These are phyloP conservation scores for Puccinia sorghi DNA, from an alignment of 1,284 basidiomycete species.

Conservation along the genomic window DNA sequence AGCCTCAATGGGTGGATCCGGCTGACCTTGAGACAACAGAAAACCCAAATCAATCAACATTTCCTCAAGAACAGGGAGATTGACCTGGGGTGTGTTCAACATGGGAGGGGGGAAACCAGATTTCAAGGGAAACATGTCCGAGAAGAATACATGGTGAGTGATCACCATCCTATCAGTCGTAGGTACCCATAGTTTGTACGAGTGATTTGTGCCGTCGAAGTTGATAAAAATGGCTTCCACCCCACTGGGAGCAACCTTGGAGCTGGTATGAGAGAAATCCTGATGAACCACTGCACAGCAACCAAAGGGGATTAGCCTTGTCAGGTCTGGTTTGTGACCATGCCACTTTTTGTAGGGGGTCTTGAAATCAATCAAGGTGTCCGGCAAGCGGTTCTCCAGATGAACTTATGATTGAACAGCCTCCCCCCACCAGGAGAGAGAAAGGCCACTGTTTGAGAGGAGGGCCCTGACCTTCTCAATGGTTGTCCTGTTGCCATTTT, in stretches of 20 bases:
- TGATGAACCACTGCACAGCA: neutral
- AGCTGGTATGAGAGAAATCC: neutral
- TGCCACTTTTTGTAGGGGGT: neutral
- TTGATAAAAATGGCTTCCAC: neutral
- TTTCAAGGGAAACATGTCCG: too few species aligned
- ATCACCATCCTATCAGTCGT: neutral
- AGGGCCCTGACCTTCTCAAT: conserved; percentile 3
- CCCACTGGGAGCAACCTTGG: conserved; percentile 2
- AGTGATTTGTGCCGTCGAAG: neutral
- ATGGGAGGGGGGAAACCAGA: too few species aligned
- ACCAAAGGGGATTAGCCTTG: neutral
- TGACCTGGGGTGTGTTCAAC: neutral
- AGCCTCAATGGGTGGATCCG: neutral
- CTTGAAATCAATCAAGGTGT: neutral
- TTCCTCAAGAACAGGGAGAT: too few species aligned
- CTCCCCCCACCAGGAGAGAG: conserved; percentile 7
- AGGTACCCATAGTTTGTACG: conserved; percentile 7
- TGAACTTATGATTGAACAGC: neutral
- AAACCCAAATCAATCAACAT: too few species aligned
- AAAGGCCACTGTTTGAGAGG: neutral
- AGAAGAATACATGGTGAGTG: conserved; percentile 2
- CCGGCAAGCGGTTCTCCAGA: neutral
- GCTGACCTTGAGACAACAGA: too few species aligned
- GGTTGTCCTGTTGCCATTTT: neutral
- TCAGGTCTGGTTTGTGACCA: neutral